phyloP scores from a whole-genome alignment of 2,329 filamentous ascomycete species.

The Talaromyces sp. region DNA sequence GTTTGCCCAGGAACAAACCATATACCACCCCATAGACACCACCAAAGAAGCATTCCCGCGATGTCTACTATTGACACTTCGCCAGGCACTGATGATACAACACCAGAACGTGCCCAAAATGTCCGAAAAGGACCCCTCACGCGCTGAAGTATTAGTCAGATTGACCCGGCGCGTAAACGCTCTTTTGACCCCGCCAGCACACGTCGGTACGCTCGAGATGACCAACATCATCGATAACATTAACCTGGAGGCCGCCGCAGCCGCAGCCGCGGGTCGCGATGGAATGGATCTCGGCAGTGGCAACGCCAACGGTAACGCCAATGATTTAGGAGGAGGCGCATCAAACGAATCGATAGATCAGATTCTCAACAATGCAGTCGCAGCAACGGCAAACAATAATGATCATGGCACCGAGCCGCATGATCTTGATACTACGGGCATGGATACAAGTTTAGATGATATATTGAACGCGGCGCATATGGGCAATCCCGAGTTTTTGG shows the following conservation, averaged over 20 bases:
- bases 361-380: slow-evolving; percentile 37
- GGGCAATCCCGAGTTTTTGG: slow-evolving; percentile 41
- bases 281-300: slow-evolving; percentile 30
- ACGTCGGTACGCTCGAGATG: slow-evolving; percentile 39
- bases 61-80: slow-evolving; percentile 35
- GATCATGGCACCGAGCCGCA: slow-evolving; percentile 25
- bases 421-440: slow-evolving; percentile 23
- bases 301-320: slow-evolving; percentile 13
- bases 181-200: slow-evolving; percentile 34
- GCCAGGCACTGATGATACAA: slow-evolving; percentile 35
- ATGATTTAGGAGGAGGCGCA: slow-evolving; percentile 12
- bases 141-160: slow-evolving; percentile 42
- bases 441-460: slow-evolving; percentile 40
- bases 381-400: slow-evolving; percentile 30
- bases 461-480: slow-evolving; percentile 41
- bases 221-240: slow-evolving; percentile 42
- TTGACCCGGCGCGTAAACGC: slow-evolving; percentile 42
- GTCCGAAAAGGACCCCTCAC: slow-evolving; percentile 41
- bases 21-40: slow-evolving; percentile 30
- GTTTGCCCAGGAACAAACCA: slow-evolving; percentile 35
- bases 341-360: slow-evolving; percentile 35
- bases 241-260: slow-evolving; percentile 28
- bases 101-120: slow-evolving; percentile 37
- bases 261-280: slow-evolving; percentile 17
- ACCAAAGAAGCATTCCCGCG: slow-evolving; percentile 31